A percentile compares a stretch with the other conserved stretches of the same genome.
These are phyloP conservation scores for Pichia manshurica DNA, from an alignment of 805 yeast species.

Conservation along the genomic window DNA sequence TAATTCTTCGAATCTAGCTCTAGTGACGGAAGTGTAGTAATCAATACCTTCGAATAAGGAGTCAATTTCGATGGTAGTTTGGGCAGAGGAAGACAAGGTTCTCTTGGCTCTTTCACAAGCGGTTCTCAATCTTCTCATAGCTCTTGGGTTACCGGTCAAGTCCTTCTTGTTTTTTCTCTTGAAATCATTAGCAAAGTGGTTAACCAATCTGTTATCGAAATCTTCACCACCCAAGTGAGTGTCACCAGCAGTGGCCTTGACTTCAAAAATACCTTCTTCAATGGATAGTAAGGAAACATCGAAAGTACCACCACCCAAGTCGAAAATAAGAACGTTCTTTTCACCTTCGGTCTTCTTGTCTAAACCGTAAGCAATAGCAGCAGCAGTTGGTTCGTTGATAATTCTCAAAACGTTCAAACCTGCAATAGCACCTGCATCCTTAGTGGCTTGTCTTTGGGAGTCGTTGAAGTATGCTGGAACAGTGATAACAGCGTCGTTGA, in stretches of 20 bases:
- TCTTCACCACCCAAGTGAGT: conserved; percentile 86
- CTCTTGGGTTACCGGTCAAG: conserved; percentile 88
- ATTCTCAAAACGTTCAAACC: conserved; percentile 73
- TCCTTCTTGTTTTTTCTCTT: conserved; percentile 98
- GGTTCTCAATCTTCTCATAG: conserved; percentile 96
- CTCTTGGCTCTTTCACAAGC: conserved; percentile 99
- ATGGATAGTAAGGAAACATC: conserved; percentile 75
- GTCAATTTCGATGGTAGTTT: conserved; percentile 92
- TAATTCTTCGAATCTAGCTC: conserved; percentile 96
- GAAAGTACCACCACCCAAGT: conserved; percentile 82
- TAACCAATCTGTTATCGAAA: conserved; percentile 74
- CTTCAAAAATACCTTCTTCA: conserved; percentile 78
- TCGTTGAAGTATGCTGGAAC: conserved; percentile 85
- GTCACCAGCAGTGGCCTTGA: conserved; percentile 77
- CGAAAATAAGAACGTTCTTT: conserved; percentile 57
- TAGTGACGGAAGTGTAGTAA: conserved; percentile 92
- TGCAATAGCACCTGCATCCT: conserved; percentile 68
- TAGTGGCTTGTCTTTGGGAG: conserved; percentile 79
- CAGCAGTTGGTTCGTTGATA: conserved; percentile 81
- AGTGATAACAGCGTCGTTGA: conserved; percentile 72
- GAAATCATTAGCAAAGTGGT: conserved; percentile 89
- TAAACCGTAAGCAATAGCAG: conserved; percentile 76
- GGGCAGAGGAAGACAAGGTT: conserved; percentile 93
- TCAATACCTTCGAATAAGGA: conserved; percentile 92
- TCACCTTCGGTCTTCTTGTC: conserved; percentile 45